Conservation (phyloP, 2,329 filamentous ascomycete genomes). For the Fusarium devonianum region DNA sequence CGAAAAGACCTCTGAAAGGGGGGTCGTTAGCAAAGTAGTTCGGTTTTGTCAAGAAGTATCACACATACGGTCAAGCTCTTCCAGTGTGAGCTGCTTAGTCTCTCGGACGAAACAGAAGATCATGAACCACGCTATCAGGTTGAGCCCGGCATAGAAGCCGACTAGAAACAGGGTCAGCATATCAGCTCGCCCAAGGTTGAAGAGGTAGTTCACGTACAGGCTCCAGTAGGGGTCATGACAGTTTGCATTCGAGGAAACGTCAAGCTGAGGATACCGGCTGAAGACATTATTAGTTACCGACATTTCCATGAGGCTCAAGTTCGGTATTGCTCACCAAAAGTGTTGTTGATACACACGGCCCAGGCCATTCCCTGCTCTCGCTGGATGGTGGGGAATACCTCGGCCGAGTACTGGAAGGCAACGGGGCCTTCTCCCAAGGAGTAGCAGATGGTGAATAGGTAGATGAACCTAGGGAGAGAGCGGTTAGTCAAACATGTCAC, state of each 20-base stretch:
- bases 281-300: slow-evolving; percentile 47
- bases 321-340: slow-evolving; percentile 54
- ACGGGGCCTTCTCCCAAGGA: slow-evolving; percentile 62
- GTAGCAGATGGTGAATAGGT: slow-evolving; percentile 69
- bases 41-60: too few species aligned
- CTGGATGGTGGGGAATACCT: slow-evolving; percentile 67
- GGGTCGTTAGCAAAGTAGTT: too few species aligned
- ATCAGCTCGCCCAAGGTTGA: rapidly evolving
- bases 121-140: slow-evolving; percentile 52
- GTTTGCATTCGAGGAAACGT: slow-evolving; percentile 46
- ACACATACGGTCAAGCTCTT: slow-evolving; percentile 60
- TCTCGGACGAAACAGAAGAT: slow-evolving; percentile 57
- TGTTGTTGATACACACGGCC: slow-evolving; percentile 63
- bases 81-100: slow-evolving; percentile 56
- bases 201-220: slow-evolving; percentile 29
- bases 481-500: neutral
- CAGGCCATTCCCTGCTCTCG: slow-evolving; percentile 67
- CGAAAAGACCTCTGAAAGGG: too few species aligned
- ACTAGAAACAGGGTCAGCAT: slow-evolving; percentile 35
- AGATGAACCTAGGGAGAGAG: slow-evolving; percentile 40
- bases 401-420: slow-evolving; percentile 65
- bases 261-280: slow-evolving; percentile 41
- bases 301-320: slow-evolving; percentile 33
- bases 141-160: slow-evolving; percentile 55
- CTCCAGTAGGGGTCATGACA: slow-evolving; percentile 45